Evolutionary conservation across 2,329 filamentous ascomycete species (phyloP).

Genomic region (Diaporthe citriasiana): DNA sequence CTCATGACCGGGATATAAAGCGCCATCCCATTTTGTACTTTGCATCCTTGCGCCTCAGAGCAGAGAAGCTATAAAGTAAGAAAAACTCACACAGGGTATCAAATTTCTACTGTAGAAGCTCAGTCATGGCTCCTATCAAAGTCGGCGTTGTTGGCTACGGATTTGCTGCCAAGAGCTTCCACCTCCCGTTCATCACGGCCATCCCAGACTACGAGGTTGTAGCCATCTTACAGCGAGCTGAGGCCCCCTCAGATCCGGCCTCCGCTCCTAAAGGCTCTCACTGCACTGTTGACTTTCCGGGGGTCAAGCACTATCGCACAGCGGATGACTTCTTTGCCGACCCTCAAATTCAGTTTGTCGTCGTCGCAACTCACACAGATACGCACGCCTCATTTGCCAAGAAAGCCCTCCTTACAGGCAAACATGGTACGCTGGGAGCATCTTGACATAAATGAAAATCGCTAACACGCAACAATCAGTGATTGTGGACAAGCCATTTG

Average conservation of each 20-base stretch:
- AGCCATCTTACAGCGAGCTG: conserved; percentile 63
- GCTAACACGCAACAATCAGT: background rate
- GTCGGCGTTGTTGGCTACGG: conserved; percentile 66
- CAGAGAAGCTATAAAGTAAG: background rate
- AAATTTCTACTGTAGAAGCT: background rate
- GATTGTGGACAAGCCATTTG: conserved; percentile 16
- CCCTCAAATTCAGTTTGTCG: conserved; percentile 63
- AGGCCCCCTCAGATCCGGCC: conserved; percentile 50
- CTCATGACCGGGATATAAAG: background rate
- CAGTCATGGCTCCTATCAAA: conserved; percentile 52
- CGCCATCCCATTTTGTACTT: background rate
- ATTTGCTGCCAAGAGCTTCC: conserved; percentile 62
- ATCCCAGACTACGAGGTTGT: conserved; percentile 61
- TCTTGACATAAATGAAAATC: background rate
- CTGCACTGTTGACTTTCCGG: conserved; percentile 63
- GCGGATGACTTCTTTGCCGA: conserved; percentile 73
- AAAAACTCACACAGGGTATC: too few relatives aligned
- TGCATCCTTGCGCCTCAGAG: background rate
- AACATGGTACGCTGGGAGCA: background rate
- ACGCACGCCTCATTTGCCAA: conserved; percentile 70
- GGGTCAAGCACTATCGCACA: conserved; percentile 69
- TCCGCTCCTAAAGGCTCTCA: conserved; percentile 54
- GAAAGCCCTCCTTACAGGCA: conserved; percentile 58
- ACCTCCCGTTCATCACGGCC: conserved; percentile 64
- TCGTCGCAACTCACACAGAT: conserved; percentile 67